Percentiles rank a stretch among this genome's conserved stretches.
Evolutionary conservation across 176 grass and related monocot genomes (phyloP).

Genomic region (Aegilops sharonensis): DNA sequence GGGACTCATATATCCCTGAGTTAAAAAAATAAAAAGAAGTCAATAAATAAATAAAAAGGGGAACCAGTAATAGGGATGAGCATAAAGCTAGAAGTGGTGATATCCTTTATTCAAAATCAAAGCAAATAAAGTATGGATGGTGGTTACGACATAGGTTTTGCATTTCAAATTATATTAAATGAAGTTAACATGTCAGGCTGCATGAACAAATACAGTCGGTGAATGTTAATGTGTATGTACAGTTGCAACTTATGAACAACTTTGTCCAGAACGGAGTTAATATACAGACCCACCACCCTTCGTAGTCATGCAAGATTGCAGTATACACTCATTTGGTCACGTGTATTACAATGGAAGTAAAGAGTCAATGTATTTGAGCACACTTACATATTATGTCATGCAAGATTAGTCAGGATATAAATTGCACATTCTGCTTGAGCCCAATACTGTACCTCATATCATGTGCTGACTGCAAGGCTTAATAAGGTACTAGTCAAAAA

Average conservation of each 20-base stretch:
- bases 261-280: neutral
- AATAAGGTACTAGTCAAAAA: neutral
- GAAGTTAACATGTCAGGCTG: neutral
- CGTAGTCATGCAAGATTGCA: neutral
- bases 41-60: neutral
- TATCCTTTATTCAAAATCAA: neutral
- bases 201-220: neutral
- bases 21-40: conserved; percentile 8
- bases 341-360: neutral
- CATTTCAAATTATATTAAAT: neutral
- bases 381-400: neutral
- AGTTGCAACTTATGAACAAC: neutral
- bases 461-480: conserved; percentile 1
- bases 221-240: neutral
- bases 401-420: neutral
- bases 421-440: neutral
- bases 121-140: neutral
- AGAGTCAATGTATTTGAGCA: neutral
- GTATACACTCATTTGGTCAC: neutral
- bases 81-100: neutral
- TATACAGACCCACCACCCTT: neutral
- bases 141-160: neutral
- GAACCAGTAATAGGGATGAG: neutral
- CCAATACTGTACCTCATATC: neutral
- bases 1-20: conserved; percentile 56